Base-by-base conservation (phyloP, 306 rosid species). In the Oemleria cerasiformis region DNA sequence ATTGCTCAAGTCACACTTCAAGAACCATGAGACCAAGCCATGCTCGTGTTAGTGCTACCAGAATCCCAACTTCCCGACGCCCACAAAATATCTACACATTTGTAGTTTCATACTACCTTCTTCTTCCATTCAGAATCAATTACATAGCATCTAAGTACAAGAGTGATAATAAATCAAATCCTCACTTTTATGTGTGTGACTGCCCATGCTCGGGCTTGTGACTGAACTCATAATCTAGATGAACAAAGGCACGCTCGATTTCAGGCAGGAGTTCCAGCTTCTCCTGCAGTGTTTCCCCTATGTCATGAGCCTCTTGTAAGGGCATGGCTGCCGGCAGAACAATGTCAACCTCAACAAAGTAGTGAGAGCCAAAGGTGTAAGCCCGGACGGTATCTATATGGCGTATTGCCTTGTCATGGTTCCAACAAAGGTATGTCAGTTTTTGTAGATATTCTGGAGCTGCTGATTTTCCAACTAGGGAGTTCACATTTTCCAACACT, bases 191-290 rank as follows among this genome's bases (percentile, higher is more conserved):
- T 40, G 76, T 81, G 72, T 83, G 82, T 4, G 94, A 70, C 72
- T 87, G 98, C 5, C 88, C 94, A 66, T 93, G 97, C 91, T 93
- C 98, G 12, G 98, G 98, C 79, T 86, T 93, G 87, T 93, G 98
- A 9, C 88, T 77, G 90, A 63, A 93, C 86, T 93, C 98, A 7
- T 91, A 91, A 73, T 93, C 98, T 15, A 93, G 90, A 87, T 93
- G 98, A 67, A 91, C 98, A 78, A 93, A 93, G 48, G 98, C 98
- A 0, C 97, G 96, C 81, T 93, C 98, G 0, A 93, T 93, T 60
- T 93, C 97, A 0, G 98, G 96, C 82, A 93, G 69, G 44, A 66
- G 88, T 79, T 93, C 97, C 0, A 93, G 97, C 83, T 93, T 93
- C 82, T 84, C 98, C 78, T 93, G 97, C 83, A 93, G 58, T 7